phyloP scores from a whole-genome alignment of 2,329 filamentous ascomycete genomes.

The Aspergillus neotritici region DNA sequence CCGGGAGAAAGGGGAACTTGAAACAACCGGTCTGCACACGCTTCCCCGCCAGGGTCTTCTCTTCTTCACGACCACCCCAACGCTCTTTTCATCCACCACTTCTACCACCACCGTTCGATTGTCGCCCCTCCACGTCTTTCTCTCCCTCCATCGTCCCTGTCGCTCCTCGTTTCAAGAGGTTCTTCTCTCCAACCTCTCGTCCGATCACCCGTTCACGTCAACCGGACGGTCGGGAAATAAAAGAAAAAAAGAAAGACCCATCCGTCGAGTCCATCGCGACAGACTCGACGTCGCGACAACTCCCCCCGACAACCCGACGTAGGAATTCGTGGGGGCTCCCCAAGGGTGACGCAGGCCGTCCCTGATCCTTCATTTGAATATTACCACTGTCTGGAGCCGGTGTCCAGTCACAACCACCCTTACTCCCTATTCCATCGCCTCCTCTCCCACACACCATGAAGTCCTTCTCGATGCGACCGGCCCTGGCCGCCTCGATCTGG shows the following conservation, averaged over 20 bases:
- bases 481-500: slow-evolving; percentile 21
- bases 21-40: slow-evolving; percentile 13
- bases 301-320: background rate
- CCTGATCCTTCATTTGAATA: slow-evolving; percentile 23
- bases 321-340: slow-evolving; percentile 4
- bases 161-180: background rate
- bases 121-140: slow-evolving; percentile 3
- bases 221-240: background rate
- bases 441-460: slow-evolving; percentile 20
- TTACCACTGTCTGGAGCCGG: slow-evolving; percentile 17
- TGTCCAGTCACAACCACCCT: slow-evolving; percentile 3
- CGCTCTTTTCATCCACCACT: slow-evolving; percentile 5
- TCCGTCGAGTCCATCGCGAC: background rate
- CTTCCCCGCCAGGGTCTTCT: slow-evolving; percentile 14
- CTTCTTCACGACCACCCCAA: slow-evolving; percentile 9
- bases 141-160: slow-evolving; percentile 1
- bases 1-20: slow-evolving; percentile 16
- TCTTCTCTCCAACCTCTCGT: background rate
- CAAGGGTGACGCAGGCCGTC: slow-evolving; percentile 38
- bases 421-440: slow-evolving; percentile 6
- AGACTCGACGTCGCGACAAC: background rate
- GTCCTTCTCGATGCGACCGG: slow-evolving; percentile 21
- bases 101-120: slow-evolving; percentile 3
- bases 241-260: slow-evolving; percentile 1
- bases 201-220: background rate